phyloP scores from a whole-genome alignment of 2,329 filamentous ascomycete species.

The Aspergillus alliaceus region DNA sequence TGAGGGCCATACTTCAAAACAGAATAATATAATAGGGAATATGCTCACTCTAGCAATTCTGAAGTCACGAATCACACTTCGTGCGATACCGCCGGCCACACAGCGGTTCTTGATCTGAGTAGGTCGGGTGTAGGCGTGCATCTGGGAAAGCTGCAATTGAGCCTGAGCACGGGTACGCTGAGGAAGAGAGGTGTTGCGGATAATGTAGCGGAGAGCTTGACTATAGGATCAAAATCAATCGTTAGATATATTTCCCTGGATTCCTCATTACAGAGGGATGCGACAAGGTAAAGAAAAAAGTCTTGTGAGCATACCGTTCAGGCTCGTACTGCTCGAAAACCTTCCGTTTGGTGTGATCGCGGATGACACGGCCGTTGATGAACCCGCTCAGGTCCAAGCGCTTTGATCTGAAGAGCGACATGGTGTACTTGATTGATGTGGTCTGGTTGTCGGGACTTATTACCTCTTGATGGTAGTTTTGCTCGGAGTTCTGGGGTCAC shows the following conservation, averaged over 20 bases:
- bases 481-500: slow-evolving; percentile 16
- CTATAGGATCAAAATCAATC: slow-evolving; percentile 46
- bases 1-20: too few relatives aligned
- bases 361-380: slow-evolving; percentile 80
- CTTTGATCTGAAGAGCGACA: slow-evolving; percentile 86
- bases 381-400: slow-evolving; percentile 87
- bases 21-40: background rate
- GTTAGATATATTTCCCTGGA: background rate
- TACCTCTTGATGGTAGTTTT: slow-evolving; percentile 9
- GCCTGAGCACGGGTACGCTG: slow-evolving; percentile 82
- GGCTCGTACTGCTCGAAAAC: slow-evolving; percentile 84
- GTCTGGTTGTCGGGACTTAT: background rate
- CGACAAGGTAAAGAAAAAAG: background rate
- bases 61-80: slow-evolving; percentile 91
- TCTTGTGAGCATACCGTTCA: slow-evolving; percentile 64
- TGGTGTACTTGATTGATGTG: slow-evolving; percentile 43
- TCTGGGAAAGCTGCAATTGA: slow-evolving; percentile 87
- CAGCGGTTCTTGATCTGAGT: slow-evolving; percentile 95
- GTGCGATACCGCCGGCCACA: slow-evolving; percentile 83
- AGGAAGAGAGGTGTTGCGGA: slow-evolving; percentile 86
- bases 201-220: slow-evolving; percentile 89
- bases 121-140: slow-evolving; percentile 92
- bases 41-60: slow-evolving; percentile 82
- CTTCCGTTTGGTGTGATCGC: slow-evolving; percentile 96
- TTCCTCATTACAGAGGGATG: background rate